phyloP scores from a whole-genome alignment of 1,284 basidiomycete species.

The Boletus chippewaensis region DNA sequence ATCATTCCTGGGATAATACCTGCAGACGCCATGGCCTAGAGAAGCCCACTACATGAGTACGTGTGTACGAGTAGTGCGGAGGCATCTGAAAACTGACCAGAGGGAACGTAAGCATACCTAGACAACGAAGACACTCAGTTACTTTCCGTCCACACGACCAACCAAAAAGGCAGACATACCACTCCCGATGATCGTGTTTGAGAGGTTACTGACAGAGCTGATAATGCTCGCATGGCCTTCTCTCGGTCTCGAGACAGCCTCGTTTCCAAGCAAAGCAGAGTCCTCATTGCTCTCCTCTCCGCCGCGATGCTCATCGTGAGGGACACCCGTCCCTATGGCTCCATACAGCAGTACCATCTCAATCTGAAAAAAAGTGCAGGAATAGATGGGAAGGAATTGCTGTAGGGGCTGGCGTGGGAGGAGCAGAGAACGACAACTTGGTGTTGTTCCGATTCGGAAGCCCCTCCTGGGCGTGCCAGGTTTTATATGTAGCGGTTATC shows the following conservation, averaged over 20 bases:
- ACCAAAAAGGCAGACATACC: conserved; percentile 43
- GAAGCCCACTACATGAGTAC: conserved; percentile 9
- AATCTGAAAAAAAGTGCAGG: conserved; percentile 16
- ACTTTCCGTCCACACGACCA: conserved; percentile 1
- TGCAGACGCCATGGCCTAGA: conserved; percentile 76
- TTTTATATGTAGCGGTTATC: too few species aligned
- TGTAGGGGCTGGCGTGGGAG: not conserved
- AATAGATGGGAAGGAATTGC: not conserved
- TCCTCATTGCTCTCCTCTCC: conserved; percentile 38
- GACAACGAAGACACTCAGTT: conserved; percentile 4
- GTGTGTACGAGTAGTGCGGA: not conserved
- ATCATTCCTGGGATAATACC: conserved; percentile 83
- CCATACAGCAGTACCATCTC: conserved; percentile 66
- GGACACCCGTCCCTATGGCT: conserved; percentile 30
- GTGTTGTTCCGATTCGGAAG: not conserved
- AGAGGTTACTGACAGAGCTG: conserved; percentile 70
- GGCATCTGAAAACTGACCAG: conserved; percentile 41
- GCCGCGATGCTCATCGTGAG: conserved; percentile 2
- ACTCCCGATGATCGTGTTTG: conserved; percentile 86
- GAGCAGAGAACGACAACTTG: too few species aligned
- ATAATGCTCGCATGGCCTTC: conserved; percentile 63
- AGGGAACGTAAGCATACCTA: conserved; percentile 81
- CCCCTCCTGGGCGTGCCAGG: too few species aligned
- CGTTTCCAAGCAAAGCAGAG: conserved; percentile 49
- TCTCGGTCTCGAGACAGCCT: conserved; percentile 30